A percentile compares a stretch with the other conserved stretches of the same genome.
These are phyloP conservation scores for Sporothrix brasiliensis DNA, from an alignment of 2,329 filamentous ascomycete species.

Conservation along the genomic window DNA sequence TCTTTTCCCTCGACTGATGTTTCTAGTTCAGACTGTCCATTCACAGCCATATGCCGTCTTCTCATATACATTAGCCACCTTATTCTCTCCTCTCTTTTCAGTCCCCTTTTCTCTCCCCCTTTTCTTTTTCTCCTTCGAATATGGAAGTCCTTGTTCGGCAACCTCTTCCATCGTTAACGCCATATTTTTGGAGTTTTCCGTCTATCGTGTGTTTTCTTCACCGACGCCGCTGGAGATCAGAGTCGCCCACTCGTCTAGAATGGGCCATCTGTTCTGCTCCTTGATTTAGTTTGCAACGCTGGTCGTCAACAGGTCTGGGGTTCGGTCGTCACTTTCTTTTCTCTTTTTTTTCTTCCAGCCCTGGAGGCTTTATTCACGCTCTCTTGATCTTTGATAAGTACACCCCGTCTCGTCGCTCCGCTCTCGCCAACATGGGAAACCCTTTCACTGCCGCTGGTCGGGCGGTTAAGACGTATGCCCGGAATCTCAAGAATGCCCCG, in stretches of 20 bases:
- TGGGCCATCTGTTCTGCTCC: constrained; percentile 30
- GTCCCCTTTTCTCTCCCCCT: background rate
- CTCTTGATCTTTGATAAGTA: background rate
- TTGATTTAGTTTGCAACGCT: constrained; percentile 28
- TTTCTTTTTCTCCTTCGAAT: background rate
- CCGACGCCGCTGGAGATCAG: constrained; percentile 23
- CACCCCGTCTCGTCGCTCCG: background rate
- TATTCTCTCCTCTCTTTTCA: background rate
- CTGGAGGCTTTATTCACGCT: constrained; percentile 6
- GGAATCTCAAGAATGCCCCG: constrained; percentile 35
- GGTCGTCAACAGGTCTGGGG: constrained; percentile 23
- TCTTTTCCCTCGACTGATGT: background rate
- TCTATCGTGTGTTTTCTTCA: background rate
- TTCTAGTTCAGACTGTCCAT: background rate
- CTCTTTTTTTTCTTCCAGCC: no score
- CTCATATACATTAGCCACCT: background rate
- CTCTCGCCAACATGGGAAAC: constrained; percentile 20
- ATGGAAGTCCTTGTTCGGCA: background rate
- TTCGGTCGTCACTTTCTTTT: constrained; percentile 16
- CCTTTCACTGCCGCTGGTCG: constrained; percentile 29
- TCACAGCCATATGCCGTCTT: background rate
- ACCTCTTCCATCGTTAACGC: background rate
- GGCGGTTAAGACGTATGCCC: constrained; percentile 31
- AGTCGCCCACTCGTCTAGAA: constrained; percentile 24
- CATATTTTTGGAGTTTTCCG: background rate